Percentiles rank a stretch among this genome's conserved stretches.
Conservation (phyloP, 768 basidiomycete genomes). For the Lactifluus subvellereus region DNA sequence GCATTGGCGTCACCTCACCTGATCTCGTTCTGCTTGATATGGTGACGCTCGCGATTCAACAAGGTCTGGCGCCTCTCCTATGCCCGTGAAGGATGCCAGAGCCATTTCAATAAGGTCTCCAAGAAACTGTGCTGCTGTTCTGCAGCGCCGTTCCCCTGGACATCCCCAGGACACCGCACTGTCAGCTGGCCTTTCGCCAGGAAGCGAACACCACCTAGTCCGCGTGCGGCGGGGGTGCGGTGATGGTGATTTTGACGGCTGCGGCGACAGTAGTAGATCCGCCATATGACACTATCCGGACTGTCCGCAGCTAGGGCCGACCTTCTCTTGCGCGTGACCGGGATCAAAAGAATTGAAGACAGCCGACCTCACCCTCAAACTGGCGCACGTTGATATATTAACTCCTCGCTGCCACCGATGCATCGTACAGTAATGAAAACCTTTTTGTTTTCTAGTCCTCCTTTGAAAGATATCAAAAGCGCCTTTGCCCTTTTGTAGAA, state of each 20-base stretch:
- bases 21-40: not conserved
- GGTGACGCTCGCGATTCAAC: not conserved
- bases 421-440: not conserved
- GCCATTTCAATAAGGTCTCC: not conserved
- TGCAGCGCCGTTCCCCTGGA: not conserved
- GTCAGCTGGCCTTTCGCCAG: not conserved
- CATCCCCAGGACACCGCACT: not conserved
- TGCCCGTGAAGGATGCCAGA: not conserved
- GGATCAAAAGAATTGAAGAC: not conserved
- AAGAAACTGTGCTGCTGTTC: not conserved
- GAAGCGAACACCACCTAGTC: not conserved
- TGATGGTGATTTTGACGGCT: not conserved
- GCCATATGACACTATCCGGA: not conserved
- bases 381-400: not conserved
- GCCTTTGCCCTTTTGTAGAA: constrained; percentile 4
- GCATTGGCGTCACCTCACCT: not conserved
- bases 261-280: not conserved
- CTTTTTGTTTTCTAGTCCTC: not conserved
- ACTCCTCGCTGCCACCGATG: not conserved
- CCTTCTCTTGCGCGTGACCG: not conserved
- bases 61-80: not conserved
- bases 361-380: not conserved
- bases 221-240: not conserved
- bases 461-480: not conserved
- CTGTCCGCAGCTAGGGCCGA: not conserved